Evolutionary conservation across 1,284 basidiomycete species (phyloP).

Genomic region (Cerioporus squamosus): DNA sequence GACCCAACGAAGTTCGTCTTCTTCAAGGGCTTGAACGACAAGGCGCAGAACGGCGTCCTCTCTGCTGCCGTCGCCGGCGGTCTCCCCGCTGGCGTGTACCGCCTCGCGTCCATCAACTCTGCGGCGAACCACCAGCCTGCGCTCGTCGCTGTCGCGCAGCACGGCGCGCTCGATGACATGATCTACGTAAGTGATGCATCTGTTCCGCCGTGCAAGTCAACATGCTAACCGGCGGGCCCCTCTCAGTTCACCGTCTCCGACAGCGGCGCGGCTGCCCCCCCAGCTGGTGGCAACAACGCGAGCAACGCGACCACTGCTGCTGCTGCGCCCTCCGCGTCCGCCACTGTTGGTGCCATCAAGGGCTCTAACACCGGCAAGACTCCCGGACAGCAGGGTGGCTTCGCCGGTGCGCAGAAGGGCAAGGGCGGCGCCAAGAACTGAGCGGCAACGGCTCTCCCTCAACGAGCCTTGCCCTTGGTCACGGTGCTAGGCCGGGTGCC

Average conservation of each 20-base stretch:
- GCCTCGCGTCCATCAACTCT: slow-evolving; percentile 53
- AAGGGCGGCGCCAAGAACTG: slow-evolving; percentile 11
- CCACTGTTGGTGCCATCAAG: slow-evolving; percentile 21
- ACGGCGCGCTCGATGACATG: slow-evolving; percentile 54
- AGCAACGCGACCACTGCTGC: slow-evolving; percentile 4
- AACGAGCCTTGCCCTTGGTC: too few relatives aligned
- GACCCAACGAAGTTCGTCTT: slow-evolving; percentile 66
- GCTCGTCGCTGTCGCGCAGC: slow-evolving; percentile 43
- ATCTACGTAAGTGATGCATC: slow-evolving; percentile 54
- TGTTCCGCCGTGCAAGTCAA: neutral
- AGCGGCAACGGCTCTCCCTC: neutral
- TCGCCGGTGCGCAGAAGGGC: slow-evolving; percentile 12
- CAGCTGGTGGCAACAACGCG: slow-evolving; percentile 10
- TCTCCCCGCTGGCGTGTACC: slow-evolving; percentile 60
- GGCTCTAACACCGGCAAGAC: slow-evolving; percentile 25
- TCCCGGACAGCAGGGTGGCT: slow-evolving; percentile 22
- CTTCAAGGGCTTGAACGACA: slow-evolving; percentile 68
- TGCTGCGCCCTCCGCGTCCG: slow-evolving; percentile 17
- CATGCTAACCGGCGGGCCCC: neutral
- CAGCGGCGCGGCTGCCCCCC: slow-evolving; percentile 18
- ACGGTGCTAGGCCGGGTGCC: neutral
- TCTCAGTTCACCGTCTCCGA: slow-evolving; percentile 53
- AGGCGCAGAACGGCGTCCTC: slow-evolving; percentile 54
- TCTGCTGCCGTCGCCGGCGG: slow-evolving; percentile 61
- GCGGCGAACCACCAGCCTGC: slow-evolving; percentile 68